Percentiles rank a stretch among this genome's conserved stretches.
Evolutionary conservation across 1,139 yeast genomes (phyloP).

Genomic region (Geotrichum phurueaensis): DNA sequence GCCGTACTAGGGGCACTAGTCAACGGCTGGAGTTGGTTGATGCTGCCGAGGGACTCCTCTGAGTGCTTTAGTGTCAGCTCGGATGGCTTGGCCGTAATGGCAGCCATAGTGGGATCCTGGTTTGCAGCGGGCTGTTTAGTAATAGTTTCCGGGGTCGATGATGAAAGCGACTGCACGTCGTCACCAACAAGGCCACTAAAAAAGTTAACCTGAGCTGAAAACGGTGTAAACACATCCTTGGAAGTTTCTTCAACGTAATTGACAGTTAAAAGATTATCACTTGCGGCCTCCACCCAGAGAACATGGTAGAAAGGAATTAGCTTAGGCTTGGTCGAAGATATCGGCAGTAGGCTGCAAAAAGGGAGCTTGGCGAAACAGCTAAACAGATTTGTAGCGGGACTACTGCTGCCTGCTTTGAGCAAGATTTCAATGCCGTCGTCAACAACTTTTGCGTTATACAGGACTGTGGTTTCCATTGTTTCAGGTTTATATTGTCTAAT

Average conservation of each 20-base stretch:
- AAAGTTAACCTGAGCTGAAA: neutral
- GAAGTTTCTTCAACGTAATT: conserved; percentile 5
- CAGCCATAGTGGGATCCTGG: neutral
- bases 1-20: neutral
- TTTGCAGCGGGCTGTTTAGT: neutral
- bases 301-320: conserved; percentile 20
- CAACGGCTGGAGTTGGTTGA: neutral
- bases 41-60: neutral
- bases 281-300: conserved; percentile 10
- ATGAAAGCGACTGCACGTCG: neutral
- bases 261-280: neutral
- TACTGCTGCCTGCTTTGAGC: neutral
- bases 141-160: neutral
- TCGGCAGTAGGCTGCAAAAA: neutral
- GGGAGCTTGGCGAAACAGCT: neutral
- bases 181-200: neutral
- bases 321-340: neutral
- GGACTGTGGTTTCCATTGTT: neutral
- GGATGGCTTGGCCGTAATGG: neutral
- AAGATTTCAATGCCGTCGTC: conserved; percentile 3
- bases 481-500: neutral
- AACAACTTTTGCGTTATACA: neutral
- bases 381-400: neutral
- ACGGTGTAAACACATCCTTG: neutral
- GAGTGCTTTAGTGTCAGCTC: neutral